Conservation (phyloP, 257 asterid genomes). For the Nicotiana tomentosiformis region DNA sequence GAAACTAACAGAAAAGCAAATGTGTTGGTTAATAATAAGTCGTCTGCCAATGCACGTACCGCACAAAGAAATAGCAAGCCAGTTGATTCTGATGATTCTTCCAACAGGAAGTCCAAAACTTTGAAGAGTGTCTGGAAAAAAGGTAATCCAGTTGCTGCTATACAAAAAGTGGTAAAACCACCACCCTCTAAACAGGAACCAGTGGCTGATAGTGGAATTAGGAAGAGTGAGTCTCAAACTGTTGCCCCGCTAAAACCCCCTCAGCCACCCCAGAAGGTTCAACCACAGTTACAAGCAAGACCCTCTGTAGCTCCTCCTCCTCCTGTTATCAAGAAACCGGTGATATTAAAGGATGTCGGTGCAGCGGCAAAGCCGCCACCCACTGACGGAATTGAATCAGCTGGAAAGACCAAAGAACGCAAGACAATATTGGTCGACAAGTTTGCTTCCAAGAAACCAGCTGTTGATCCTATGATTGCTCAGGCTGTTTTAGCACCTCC, state of each 20-base stretch:
- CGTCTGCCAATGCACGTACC: constrained; percentile 25
- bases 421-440: constrained; percentile 90
- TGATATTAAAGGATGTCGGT: constrained; percentile 74
- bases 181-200: constrained; percentile 41
- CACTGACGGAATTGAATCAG: constrained; percentile 35
- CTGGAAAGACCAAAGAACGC: constrained; percentile 49
- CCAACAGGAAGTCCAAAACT: constrained; percentile 45
- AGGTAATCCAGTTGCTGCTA: constrained; percentile 78
- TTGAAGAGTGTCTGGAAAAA: constrained; percentile 92
- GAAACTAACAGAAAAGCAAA: constrained; percentile 50
- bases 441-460: constrained; percentile 88
- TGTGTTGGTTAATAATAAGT: constrained; percentile 41
- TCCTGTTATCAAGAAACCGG: constrained; percentile 50
- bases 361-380: constrained; percentile 45
- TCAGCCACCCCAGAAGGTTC: constrained; percentile 50
- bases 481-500: constrained; percentile 81
- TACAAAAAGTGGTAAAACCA: constrained; percentile 55
- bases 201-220: constrained; percentile 28
- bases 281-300: constrained; percentile 57
- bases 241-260: constrained; percentile 42
- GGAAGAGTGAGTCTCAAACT: constrained; percentile 30
- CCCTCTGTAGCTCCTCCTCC: constrained; percentile 81
- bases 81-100: constrained; percentile 28
- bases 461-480: constrained; percentile 60
- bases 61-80: constrained; percentile 45